Percentiles rank a stretch among this genome's conserved stretches.
Conservation (phyloP, 495 filamentous ascomycete genomes). For the Margaritispora aquatica region DNA sequence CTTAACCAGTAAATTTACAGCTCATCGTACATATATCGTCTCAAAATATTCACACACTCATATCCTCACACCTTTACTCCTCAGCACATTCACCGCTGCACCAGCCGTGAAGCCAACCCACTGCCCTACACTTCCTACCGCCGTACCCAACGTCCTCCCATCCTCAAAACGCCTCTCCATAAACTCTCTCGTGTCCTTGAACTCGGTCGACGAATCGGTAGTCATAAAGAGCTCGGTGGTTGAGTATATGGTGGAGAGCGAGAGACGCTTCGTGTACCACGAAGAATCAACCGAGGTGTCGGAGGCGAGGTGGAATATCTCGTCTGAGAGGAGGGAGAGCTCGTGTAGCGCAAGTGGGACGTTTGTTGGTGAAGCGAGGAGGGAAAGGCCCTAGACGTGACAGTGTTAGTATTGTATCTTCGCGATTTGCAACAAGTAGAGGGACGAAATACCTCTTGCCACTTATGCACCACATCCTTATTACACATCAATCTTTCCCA, state of each 20-base stretch:
- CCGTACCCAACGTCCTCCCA: conserved; percentile 47
- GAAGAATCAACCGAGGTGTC: conserved; percentile 72
- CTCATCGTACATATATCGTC: no score
- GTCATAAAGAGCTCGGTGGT: conserved; percentile 91
- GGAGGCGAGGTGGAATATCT: conserved; percentile 80
- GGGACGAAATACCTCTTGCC: conserved; percentile 66
- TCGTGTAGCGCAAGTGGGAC: conserved; percentile 73
- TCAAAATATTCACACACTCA: conserved; percentile 24
- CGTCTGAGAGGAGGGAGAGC: conserved; percentile 73
- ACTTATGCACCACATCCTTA: conserved; percentile 56
- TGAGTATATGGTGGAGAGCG: conserved; percentile 74
- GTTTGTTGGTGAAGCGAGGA: conserved; percentile 77
- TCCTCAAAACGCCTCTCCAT: conserved; percentile 71
- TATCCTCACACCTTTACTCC: conserved; percentile 58
- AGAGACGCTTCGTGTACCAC: conserved; percentile 88
- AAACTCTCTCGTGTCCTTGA: conserved; percentile 71
- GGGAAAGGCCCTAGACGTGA: conserved; percentile 62
- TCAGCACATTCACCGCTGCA: conserved; percentile 53
- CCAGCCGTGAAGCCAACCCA: conserved; percentile 76
- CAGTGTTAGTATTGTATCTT: neutral
- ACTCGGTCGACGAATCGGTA: conserved; percentile 62
- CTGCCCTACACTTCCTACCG: conserved; percentile 53
- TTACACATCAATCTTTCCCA: conserved; percentile 73
- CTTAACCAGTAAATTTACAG: no score
- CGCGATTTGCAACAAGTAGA: neutral